Evolutionary conservation across 2,329 filamentous ascomycete genomes (phyloP), one percentile per base, ranked within the genome.

Genomic region (Talaromyces amestolkiae): DNA sequence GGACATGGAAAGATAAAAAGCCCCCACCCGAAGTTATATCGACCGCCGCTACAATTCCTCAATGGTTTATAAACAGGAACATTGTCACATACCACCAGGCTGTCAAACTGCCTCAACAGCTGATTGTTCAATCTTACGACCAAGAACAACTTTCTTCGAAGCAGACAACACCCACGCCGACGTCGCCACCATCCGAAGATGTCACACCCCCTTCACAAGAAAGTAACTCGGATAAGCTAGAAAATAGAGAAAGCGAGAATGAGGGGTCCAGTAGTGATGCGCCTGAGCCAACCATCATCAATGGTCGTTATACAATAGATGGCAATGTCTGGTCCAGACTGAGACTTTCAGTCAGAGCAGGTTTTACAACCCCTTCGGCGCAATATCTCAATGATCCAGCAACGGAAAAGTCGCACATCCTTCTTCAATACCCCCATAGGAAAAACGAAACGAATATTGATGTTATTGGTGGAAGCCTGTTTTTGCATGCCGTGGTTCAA

Each of bases 401-500:
- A 2, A 77, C 80, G 27, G 74, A 77, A 35, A 86, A 86, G 68
- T 83, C 85, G 3, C 84, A 89, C 68, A 76, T 88, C 19, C 80
- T 86, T 5, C 76, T 90, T 13, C 84, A 87, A 65, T 88, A 87
- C 68, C 86, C 87, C 1, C 45, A n/a, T n/a, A 45, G 56, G 3
- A 41, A 9, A 45, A 45, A 43, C 1, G 56, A 59, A 19, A 8
- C 37, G 27, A 33, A 19, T 24, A 27, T n/a, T 15, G 61, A 58
- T 27, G 81, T 82, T 31, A 81, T 84, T 49, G 83, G 85, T 56
- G 84, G 81, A 45, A 85, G 82, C 64, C 74, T 76, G 56, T 83
- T 85, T 67, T 76, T 91, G 41, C 84, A 89, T 68, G 77, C 80
- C 3, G 79, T 91, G n/a, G 85, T 93, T 1, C 82, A 86, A 66